Evolutionary conservation across 2,329 filamentous ascomycete genomes (phyloP), one percentile per base, ranked within the genome.

Genomic region (Xylariaceae sp.): DNA sequence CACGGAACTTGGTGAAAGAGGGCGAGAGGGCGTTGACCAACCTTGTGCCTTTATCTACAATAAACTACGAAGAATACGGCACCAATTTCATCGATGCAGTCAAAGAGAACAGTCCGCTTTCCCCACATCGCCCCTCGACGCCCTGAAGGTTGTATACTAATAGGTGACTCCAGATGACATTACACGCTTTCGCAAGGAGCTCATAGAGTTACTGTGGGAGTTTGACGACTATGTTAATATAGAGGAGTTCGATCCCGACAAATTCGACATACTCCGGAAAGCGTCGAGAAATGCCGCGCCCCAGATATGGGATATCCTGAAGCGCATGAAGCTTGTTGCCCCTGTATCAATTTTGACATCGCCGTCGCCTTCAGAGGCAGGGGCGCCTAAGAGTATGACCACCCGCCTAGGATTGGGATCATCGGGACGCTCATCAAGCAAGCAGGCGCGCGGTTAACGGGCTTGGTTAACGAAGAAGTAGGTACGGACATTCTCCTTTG

Each of bases 141-240:
- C 54, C 8, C 26, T 43, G 12, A 19, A 26, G 31, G 47, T 34
- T 46, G 19, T 43, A 51, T 51, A 47, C 55, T 61, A 19, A 61
- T 41, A 39, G 29, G 9, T 12, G 35, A 32, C 7, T 19, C 11
- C 58, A 81, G 80, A 77, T 53, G 76, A 76, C 35, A 78, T 83
- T 50, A 73, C 76, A 51, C 67, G 72, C 44, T 76, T 73, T 55
- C 72, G 79, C 45, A 69, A 71, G 19, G 71, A 76, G 53, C 69
- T 83, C 41, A 76, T 73, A 55, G 73, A 78, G 46, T 62, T 80
- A 29, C 67, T 82, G 5, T 83, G 79, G 74, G 79, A 79, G 50
- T 81, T 83, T 60, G 80, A 83, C 53, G 79, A 83, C 51, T 80
- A 72, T 59, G 67, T 77, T 57, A 76, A 79, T 48, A 61, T 68